Evolutionary conservation across 176 grass and related monocot species (phyloP).

Genomic region (Echinochloa phyllopogon): DNA sequence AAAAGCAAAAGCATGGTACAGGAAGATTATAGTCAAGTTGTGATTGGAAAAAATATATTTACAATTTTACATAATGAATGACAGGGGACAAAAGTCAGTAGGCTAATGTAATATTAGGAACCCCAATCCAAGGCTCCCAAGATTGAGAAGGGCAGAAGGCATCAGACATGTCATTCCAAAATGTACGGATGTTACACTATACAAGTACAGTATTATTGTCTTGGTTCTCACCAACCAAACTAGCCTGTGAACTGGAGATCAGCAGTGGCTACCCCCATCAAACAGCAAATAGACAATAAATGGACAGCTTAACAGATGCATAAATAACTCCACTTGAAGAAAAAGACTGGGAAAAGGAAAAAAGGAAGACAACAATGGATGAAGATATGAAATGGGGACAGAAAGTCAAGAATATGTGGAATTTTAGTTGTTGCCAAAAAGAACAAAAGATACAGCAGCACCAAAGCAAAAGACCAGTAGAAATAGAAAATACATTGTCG

Average conservation of each 20-base stretch:
- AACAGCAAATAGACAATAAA: conserved; percentile 40
- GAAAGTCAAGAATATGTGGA: conserved; percentile 54
- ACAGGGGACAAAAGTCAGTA: neutral
- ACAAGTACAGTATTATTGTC: neutral
- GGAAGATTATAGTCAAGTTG: conserved; percentile 5
- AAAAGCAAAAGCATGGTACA: conserved; percentile 4
- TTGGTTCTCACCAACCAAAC: conserved; percentile 29
- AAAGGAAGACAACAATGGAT: conserved; percentile 25
- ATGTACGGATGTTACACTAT: neutral
- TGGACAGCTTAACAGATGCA: conserved; percentile 35
- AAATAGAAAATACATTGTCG: conserved; percentile 19
- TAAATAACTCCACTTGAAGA: conserved; percentile 41
- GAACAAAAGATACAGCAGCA: conserved; percentile 31
- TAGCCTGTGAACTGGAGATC: conserved; percentile 32
- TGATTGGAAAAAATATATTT: neutral
- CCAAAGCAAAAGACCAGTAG: neutral
- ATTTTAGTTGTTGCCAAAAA: conserved; percentile 42
- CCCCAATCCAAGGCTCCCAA: neutral
- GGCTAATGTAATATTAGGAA: conserved; percentile 21
- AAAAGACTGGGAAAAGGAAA: conserved; percentile 21
- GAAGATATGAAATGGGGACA: neutral
- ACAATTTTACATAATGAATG: neutral
- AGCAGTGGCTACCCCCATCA: conserved; percentile 13
- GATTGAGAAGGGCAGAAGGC: neutral
- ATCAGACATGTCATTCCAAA: conserved; percentile 28